Evolutionary conservation across 1,284 basidiomycete genomes (phyloP).

Genomic region (Amylostereum areolatum): DNA sequence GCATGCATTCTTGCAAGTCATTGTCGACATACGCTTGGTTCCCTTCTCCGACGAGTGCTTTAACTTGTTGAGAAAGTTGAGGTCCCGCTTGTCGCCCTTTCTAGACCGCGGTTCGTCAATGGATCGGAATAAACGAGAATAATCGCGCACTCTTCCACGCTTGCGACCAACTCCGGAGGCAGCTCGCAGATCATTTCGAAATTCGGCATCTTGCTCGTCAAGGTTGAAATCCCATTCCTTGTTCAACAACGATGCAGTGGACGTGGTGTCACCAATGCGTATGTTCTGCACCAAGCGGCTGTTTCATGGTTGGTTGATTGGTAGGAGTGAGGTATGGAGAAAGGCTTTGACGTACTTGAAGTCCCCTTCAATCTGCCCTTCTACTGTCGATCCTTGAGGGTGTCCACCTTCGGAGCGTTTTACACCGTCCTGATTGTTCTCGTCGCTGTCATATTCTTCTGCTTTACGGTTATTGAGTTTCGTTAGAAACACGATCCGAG

Average conservation of each 20-base stretch:
- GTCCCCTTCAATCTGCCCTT: conserved; percentile 26
- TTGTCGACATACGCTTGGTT: conserved; percentile 83
- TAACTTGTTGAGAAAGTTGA: conserved; percentile 76
- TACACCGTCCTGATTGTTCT: neutral
- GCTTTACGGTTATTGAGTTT: neutral
- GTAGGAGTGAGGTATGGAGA: neutral
- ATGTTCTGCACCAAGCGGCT: conserved; percentile 64
- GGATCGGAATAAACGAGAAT: neutral
- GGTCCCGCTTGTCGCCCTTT: conserved; percentile 40
- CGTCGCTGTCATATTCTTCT: neutral
- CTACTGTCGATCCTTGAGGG: conserved; percentile 2
- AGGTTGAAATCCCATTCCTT: conserved; percentile 66
- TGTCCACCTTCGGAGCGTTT: neutral
- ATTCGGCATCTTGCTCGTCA: conserved; percentile 60
- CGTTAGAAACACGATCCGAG: neutral
- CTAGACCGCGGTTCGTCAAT: conserved; percentile 14
- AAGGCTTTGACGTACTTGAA: conserved; percentile 22
- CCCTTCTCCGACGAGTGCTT: conserved; percentile 76
- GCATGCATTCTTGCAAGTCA: conserved; percentile 65
- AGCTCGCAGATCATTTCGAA: conserved; percentile 62
- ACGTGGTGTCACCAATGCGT: conserved; percentile 41
- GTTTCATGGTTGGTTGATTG: neutral
- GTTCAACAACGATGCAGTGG: conserved; percentile 39
- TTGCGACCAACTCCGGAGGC: conserved; percentile 66
- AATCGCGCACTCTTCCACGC: conserved; percentile 36